Conservation (phyloP, 257 asterid genomes). For the Solanum bulbocastanum region DNA sequence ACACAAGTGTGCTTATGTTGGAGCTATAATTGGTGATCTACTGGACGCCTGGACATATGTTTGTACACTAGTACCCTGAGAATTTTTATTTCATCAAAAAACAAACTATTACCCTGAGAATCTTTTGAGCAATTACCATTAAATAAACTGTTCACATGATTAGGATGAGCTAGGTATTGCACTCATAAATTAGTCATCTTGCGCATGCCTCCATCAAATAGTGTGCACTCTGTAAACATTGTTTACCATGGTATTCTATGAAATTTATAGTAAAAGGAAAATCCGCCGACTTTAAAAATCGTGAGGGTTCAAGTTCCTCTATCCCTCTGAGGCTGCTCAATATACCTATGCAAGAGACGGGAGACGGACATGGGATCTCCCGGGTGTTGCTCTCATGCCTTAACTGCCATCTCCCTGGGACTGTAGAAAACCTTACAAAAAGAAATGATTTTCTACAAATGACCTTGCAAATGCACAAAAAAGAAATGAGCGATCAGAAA, state of each 20-base stretch:
- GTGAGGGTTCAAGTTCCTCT: neutral
- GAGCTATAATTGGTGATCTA: neutral
- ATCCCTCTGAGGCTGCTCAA: neutral
- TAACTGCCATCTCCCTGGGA: neutral
- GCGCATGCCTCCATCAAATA: neutral
- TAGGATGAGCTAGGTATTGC: neutral
- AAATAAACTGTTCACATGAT: neutral
- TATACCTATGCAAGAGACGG: neutral
- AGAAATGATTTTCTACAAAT: neutral
- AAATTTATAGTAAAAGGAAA: neutral
- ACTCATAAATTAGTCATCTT: neutral
- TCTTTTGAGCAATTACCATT: neutral
- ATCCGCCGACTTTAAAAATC: neutral
- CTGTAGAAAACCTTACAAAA: neutral
- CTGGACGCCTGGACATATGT: neutral
- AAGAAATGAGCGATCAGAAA: neutral
- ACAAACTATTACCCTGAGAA: neutral
- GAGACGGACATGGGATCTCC: neutral
- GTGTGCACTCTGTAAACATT: neutral
- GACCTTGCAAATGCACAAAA: neutral
- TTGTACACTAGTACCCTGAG: neutral
- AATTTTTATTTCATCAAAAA: neutral
- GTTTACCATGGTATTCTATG: neutral
- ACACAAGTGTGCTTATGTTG: neutral
- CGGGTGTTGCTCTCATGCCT: neutral